phyloP scores from a whole-genome alignment of 306 rosid species.

The Fagus crenata region DNA sequence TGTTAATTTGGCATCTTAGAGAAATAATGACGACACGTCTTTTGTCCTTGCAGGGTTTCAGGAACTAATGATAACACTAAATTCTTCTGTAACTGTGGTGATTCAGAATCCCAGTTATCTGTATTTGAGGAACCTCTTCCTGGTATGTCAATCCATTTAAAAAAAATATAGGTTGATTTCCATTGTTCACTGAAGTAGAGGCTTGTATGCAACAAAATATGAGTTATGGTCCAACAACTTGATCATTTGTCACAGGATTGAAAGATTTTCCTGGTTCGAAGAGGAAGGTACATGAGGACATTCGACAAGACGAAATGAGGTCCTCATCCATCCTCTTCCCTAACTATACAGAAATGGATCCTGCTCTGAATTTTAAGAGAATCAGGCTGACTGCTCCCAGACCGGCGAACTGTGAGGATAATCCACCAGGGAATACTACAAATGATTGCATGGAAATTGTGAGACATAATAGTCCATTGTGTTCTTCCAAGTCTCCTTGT shows the following conservation, averaged over 20 bases:
- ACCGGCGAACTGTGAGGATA: slow-evolving; percentile 37
- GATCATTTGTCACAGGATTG: slow-evolving; percentile 51
- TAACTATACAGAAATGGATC: slow-evolving; percentile 29
- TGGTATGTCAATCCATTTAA: slow-evolving; percentile 46
- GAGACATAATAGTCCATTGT: slow-evolving; percentile 51
- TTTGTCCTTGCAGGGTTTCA: slow-evolving; percentile 52
- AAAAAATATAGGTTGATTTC: background rate
- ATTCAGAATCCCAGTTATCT: slow-evolving; percentile 58
- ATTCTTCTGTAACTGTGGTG: slow-evolving; percentile 64
- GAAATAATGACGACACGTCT: slow-evolving; percentile 6
- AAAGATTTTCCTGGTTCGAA: slow-evolving; percentile 58
- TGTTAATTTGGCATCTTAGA: slow-evolving; percentile 21
- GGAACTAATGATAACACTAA: slow-evolving; percentile 51
- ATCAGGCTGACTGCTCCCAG: slow-evolving; percentile 35
- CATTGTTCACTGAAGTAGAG: background rate
- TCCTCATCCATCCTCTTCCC: slow-evolving; percentile 18
- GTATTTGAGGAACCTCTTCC: slow-evolving; percentile 56
- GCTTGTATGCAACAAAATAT: slow-evolving; percentile 9
- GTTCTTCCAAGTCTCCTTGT: slow-evolving; percentile 72
- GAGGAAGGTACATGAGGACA: slow-evolving; percentile 47
- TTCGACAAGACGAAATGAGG: slow-evolving; percentile 36
- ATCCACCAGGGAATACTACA: slow-evolving; percentile 30
- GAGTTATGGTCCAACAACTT: slow-evolving; percentile 12
- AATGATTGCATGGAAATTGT: slow-evolving; percentile 52
- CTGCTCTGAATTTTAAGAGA: slow-evolving; percentile 46